These are phyloP conservation scores for Kodamaea kakaduensis DNA, from an alignment of 805 yeast genomes.

Conservation along the genomic window DNA sequence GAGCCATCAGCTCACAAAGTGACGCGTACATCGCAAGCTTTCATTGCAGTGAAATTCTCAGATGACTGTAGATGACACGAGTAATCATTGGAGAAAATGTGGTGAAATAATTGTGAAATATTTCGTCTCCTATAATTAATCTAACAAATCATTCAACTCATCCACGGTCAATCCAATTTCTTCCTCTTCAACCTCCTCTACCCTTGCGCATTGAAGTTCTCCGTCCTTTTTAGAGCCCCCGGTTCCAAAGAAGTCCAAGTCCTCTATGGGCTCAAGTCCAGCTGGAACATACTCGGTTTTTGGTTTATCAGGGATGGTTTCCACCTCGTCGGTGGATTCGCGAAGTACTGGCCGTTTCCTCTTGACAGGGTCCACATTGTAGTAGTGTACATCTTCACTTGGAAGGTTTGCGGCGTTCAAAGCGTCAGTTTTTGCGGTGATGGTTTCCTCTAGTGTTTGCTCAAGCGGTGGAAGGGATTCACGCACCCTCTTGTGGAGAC, in stretches of 20 bases:
- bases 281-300: conserved; percentile 40
- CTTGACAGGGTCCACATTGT: conserved; percentile 30
- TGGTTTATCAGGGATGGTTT: conserved; percentile 41
- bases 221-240: conserved; percentile 15
- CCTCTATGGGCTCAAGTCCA: conserved; percentile 39
- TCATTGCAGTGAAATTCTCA: no score
- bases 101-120: no score
- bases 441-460: conserved; percentile 12
- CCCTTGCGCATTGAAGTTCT: conserved; percentile 4
- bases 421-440: conserved; percentile 14
- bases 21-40: no score
- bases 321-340: conserved; percentile 43
- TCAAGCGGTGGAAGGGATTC: conserved; percentile 5
- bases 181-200: conserved; percentile 12
- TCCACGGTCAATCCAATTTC: conserved; percentile 28
- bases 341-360: conserved; percentile 4
- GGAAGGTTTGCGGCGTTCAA: conserved; percentile 21
- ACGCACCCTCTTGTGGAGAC: conserved; percentile 17
- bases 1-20: no score
- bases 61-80: no score
- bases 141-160: conserved; percentile 36
- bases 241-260: conserved; percentile 18
- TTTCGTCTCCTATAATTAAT: conserved; percentile 19
- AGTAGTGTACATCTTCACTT: conserved; percentile 9
- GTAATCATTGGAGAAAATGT: no score